A percentile compares a stretch with the other conserved stretches of the same genome.
phyloP scores from a whole-genome alignment of 2,329 filamentous ascomycete genomes.

The Colletotrichum neosansevieriae region DNA sequence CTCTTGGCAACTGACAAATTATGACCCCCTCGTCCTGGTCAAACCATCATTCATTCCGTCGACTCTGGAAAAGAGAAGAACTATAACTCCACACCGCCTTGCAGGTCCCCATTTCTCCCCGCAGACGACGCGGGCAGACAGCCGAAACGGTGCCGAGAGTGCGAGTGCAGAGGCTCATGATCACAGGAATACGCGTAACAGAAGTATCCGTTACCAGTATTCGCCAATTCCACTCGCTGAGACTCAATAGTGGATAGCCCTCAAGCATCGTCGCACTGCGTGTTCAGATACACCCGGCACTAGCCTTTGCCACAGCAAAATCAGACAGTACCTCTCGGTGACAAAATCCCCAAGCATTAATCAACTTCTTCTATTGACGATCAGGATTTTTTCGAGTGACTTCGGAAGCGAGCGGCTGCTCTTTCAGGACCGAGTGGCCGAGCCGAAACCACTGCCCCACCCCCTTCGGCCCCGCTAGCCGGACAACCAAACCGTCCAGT shows the following conservation, averaged over 20 bases:
- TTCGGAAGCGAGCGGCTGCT: slow-evolving; percentile 1
- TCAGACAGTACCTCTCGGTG: too few species aligned
- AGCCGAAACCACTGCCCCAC: slow-evolving; percentile 24
- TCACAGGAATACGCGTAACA: slow-evolving; percentile 17
- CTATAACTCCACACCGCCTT: slow-evolving; percentile 13
- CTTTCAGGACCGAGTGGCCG: slow-evolving; percentile 1
- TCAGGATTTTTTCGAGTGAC: too few species aligned
- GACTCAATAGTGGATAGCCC: not conserved
- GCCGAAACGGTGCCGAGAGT: slow-evolving; percentile 32
- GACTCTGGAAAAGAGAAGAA: not conserved
- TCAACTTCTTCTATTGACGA: too few species aligned
- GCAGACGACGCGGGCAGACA: slow-evolving; percentile 1
- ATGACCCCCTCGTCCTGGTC: slow-evolving; percentile 23
- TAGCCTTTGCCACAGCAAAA: too few species aligned
- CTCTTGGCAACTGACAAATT: slow-evolving; percentile 28
- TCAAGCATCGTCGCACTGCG: not conserved
- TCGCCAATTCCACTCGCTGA: slow-evolving; percentile 1
- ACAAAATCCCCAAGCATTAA: too few species aligned
- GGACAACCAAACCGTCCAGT: not conserved
- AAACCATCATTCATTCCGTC: not conserved
- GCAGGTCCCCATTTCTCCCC: slow-evolving; percentile 28
- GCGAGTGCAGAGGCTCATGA: too few species aligned
- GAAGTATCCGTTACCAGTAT: not conserved
- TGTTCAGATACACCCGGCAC: not conserved
- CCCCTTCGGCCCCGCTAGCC: slow-evolving; percentile 17